phyloP scores from a whole-genome alignment of 1,284 basidiomycete species.

The Sanghuangporus weigelae region DNA sequence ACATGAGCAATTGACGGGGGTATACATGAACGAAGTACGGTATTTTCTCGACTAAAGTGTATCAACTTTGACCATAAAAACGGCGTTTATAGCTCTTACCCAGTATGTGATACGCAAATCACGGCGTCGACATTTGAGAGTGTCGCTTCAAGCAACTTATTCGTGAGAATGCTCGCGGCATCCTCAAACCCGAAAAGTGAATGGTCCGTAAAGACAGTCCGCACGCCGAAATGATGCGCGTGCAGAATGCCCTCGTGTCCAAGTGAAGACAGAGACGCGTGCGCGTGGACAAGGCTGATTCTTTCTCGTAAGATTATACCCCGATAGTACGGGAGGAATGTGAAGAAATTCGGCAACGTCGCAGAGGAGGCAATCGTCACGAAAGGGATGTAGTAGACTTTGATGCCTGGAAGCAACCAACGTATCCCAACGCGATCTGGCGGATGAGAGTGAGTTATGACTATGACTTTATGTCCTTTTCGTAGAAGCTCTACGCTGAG shows the following conservation, averaged over 20 bases:
- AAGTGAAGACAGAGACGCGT: constrained; percentile 85
- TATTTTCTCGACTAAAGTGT: constrained; percentile 79
- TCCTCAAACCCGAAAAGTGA: constrained; percentile 95
- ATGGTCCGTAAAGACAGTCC: constrained; percentile 96
- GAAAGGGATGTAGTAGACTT: constrained; percentile 94
- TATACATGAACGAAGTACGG: constrained; percentile 81
- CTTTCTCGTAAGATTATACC: constrained; percentile 85
- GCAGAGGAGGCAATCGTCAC: constrained; percentile 84
- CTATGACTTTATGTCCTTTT: constrained; percentile 87
- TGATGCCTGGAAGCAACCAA: constrained; percentile 80
- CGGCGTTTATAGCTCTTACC: constrained; percentile 39
- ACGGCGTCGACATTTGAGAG: constrained; percentile 90
- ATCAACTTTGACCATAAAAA: background rate
- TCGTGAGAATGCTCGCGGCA: constrained; percentile 93
- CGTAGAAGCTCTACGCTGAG: constrained; percentile 79
- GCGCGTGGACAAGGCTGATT: constrained; percentile 87
- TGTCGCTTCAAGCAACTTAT: constrained; percentile 87
- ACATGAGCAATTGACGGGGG: constrained; percentile 70
- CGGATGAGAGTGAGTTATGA: constrained; percentile 90
- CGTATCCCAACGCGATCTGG: constrained; percentile 85
- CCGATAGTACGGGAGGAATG: constrained; percentile 86
- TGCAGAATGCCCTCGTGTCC: constrained; percentile 93
- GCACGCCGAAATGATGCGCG: constrained; percentile 76
- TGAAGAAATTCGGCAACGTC: constrained; percentile 92
- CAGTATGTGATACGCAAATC: constrained; percentile 97